Evolutionary conservation across 108 stramenopile genomes (phyloP).

Genomic region (Nannochloropsis salina): DNA sequence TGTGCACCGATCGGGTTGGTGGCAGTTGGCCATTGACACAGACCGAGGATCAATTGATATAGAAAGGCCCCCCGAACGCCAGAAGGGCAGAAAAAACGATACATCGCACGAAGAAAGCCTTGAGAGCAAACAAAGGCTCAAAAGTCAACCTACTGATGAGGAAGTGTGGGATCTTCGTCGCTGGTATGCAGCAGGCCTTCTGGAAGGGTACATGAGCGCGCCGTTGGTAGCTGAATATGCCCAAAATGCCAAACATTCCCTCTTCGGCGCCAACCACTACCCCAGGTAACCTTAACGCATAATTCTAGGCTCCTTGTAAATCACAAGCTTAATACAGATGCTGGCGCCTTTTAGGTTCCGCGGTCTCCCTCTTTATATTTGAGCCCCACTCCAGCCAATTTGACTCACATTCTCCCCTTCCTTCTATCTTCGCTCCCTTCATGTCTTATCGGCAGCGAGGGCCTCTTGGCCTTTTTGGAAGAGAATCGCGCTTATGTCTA

Average conservation of each 20-base stretch:
- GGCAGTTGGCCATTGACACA: background rate
- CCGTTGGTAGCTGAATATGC: slow-evolving; percentile 5
- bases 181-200: background rate
- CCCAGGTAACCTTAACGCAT: background rate
- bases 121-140: no score
- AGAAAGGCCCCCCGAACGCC: background rate
- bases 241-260: slow-evolving; percentile 3
- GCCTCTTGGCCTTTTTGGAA: background rate
- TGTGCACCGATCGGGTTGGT: background rate
- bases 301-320: background rate
- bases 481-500: background rate
- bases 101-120: background rate
- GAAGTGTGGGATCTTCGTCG: background rate
- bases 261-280: background rate
- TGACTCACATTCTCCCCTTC: background rate
- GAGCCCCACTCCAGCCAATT: background rate
- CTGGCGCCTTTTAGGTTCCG: no score
- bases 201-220: background rate
- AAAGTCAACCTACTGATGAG: background rate
- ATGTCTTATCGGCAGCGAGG: background rate
- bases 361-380: no score
- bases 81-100: background rate
- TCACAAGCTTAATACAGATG: background rate
- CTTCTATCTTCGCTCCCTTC: background rate
- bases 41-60: background rate